Evolutionary conservation across 768 basidiomycete species (phyloP).

Genomic region (Suillus decipiens): DNA sequence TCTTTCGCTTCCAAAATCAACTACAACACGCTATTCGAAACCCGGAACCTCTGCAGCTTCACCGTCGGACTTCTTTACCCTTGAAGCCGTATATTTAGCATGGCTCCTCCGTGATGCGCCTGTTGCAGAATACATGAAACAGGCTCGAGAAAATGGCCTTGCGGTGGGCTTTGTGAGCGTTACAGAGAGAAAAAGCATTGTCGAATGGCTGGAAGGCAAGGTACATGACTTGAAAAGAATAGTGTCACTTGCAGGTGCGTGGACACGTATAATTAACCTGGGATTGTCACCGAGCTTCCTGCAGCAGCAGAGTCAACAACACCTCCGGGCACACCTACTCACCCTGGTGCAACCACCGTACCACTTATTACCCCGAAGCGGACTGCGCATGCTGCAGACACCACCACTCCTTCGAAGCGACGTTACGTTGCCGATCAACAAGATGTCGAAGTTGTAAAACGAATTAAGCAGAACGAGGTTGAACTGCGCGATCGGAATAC

Average conservation of each 20-base stretch:
- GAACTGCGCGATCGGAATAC: conserved; percentile 82
- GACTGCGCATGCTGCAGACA: conserved; percentile 26
- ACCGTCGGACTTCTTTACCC: conserved; percentile 61
- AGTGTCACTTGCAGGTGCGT: conserved; percentile 25
- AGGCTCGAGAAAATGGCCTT: conserved; percentile 74
- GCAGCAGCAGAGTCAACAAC: conserved; percentile 53
- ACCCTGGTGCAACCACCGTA: conserved; percentile 16
- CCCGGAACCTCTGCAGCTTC: conserved; percentile 44
- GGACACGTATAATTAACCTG: background rate
- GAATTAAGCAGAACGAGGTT: conserved; percentile 71
- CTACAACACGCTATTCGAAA: conserved; percentile 77
- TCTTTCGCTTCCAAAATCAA: conserved; percentile 65
- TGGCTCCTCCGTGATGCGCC: conserved; percentile 75
- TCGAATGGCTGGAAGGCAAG: conserved; percentile 81
- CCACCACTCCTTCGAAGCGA: conserved; percentile 61
- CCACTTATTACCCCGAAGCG: conserved; percentile 28
- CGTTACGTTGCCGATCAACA: conserved; percentile 76
- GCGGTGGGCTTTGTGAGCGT: conserved; percentile 79
- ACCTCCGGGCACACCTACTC: conserved; percentile 58
- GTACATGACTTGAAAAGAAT: conserved; percentile 29
- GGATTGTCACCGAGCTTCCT: background rate
- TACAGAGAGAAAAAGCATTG: conserved; percentile 82
- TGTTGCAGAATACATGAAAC: conserved; percentile 87
- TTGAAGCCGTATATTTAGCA: conserved; percentile 84
- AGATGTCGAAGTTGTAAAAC: conserved; percentile 86